Evolutionary conservation across 371 early-diverging fungal species (phyloP).

Genomic region (Lichtheimia hyalospora): DNA sequence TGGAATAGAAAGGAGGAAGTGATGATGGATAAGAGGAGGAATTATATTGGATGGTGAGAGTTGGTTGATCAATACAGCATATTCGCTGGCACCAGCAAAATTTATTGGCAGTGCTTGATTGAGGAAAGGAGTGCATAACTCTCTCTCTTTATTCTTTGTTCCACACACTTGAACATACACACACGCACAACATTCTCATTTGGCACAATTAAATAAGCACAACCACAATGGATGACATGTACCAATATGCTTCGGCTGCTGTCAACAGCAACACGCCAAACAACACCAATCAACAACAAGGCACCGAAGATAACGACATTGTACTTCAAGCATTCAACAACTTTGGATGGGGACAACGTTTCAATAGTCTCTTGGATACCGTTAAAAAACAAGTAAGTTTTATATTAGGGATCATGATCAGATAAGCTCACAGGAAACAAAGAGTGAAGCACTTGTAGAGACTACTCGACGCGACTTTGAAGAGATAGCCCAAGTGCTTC

Average conservation of each 20-base stretch:
- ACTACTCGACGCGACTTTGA: conserved; percentile 44
- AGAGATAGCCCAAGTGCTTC: conserved; percentile 40
- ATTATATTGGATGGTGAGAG: no score
- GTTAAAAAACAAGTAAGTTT: conserved; percentile 43
- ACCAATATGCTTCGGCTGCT: conserved; percentile 38
- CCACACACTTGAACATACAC: no score
- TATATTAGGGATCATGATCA: background rate
- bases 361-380: conserved; percentile 35
- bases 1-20: no score
- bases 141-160: no score
- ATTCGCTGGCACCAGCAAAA: no score
- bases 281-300: conserved; percentile 14
- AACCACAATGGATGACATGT: conserved; percentile 32
- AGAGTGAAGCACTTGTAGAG: conserved; percentile 50
- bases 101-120: no score
- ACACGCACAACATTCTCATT: no score
- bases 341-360: conserved; percentile 43
- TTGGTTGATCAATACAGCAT: no score
- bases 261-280: conserved; percentile 16
- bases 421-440: background rate
- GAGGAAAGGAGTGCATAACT: no score
- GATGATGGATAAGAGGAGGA: no score
- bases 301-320: conserved; percentile 38
- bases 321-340: conserved; percentile 43
- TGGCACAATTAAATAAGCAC: no score